Evolutionary conservation across 768 basidiomycete genomes (phyloP).

Genomic region (Auricularia heimuer): DNA sequence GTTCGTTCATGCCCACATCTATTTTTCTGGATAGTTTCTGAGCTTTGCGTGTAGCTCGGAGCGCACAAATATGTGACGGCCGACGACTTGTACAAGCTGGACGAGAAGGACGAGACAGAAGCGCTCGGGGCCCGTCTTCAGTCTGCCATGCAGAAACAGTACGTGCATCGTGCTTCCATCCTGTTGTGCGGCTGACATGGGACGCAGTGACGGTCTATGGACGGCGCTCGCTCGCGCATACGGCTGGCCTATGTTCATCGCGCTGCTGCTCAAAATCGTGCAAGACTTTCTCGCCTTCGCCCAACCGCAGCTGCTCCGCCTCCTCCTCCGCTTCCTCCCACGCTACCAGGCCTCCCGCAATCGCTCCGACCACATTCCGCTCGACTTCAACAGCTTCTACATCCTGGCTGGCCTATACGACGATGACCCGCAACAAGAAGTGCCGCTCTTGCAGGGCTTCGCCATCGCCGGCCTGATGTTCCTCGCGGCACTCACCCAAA

Average conservation of each 20-base stretch:
- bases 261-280: slow-evolving; percentile 51
- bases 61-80: slow-evolving; percentile 62
- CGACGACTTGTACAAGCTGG: slow-evolving; percentile 71
- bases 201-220: slow-evolving; percentile 52
- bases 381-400: not conserved
- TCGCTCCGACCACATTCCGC: slow-evolving; percentile 21
- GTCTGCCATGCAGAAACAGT: slow-evolving; percentile 55
- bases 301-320: slow-evolving; percentile 79
- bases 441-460: slow-evolving; percentile 54
- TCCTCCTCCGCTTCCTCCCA: slow-evolving; percentile 73
- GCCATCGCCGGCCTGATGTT: slow-evolving; percentile 75
- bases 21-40: not conserved
- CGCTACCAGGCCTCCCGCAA: slow-evolving; percentile 46
- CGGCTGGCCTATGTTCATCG: slow-evolving; percentile 61
- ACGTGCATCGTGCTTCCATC: slow-evolving; percentile 16
- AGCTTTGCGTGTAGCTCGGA: slow-evolving; percentile 33
- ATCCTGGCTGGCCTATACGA: not conserved
- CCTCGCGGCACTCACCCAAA: slow-evolving; percentile 64
- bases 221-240: slow-evolving; percentile 68
- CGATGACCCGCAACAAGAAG: slow-evolving; percentile 20
- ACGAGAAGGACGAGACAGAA: slow-evolving; percentile 56
- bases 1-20: not conserved
- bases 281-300: slow-evolving; percentile 77
- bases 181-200: not conserved
- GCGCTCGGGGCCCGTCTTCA: slow-evolving; percentile 56